Base-by-base conservation (phyloP, 208 protist species). In the Blechomonas ayalai region DNA sequence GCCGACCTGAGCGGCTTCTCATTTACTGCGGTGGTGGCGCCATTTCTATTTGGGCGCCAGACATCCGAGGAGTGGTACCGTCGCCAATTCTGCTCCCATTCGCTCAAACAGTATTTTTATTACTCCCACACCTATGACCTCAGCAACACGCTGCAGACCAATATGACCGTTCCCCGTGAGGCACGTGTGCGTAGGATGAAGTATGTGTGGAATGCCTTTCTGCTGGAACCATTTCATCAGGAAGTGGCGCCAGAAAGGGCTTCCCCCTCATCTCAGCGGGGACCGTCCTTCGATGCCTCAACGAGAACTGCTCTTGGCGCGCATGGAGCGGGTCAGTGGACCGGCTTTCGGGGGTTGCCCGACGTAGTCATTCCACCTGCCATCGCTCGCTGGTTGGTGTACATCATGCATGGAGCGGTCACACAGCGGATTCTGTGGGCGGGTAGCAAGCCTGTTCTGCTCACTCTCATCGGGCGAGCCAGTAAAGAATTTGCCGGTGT, bases 121-220 rank as follows among this genome's bases (percentile, higher is more conserved):
- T 99, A 96, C 59, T 87, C 80, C 22, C 90, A 96, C 73, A 96
- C 85, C 0, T 98, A 98, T 59, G 95, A 99, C 59, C 53, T 99
- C 1, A 96, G 93, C 1, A 77, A 94, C 57, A 91, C 92, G 8
- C 64, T 99, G 22, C 96, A 99, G 66, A 63, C 57, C 9, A 97
- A 98, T 62, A 96, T 93, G 76, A 81, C 54, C 4, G 15, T 47
- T n/a, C 37, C 48, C 22, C 22, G 13, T 31, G 39, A 54, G 12
- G 15, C 37, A 23, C 9, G 13, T 15, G 16, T 23, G 22, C 52
- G 56, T 18, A 40, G 73, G 0, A 67, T 67, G 53, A 84, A 78
- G 59, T 95, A 73, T 47, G 71, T 83, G 28, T 95, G 88, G 84
- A 95, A 95, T 52, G 71, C 76, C 26, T 92, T 82, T 46, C 57